phyloP scores from a whole-genome alignment of 805 yeast species.

The Nakazawaea ishiwadae region DNA sequence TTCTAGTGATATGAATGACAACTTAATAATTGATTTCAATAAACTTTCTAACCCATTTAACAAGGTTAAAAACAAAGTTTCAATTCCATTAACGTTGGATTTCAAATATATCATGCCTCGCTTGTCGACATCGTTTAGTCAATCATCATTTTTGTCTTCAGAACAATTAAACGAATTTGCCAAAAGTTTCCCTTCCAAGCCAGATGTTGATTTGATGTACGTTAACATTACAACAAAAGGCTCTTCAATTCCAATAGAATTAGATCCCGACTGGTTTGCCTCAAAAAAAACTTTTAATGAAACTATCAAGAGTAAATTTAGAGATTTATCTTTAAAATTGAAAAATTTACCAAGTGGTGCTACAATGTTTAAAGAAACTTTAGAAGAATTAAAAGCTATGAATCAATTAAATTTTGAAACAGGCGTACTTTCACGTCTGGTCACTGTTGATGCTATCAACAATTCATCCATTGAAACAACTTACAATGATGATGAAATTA shows the following conservation, averaged over 20 bases:
- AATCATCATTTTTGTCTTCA: too few species aligned
- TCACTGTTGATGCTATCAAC: conserved; percentile 20
- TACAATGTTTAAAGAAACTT: not conserved
- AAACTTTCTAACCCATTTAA: not conserved
- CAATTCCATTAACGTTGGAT: conserved; percentile 5
- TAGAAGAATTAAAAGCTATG: conserved; percentile 12
- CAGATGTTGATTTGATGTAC: conserved; percentile 31
- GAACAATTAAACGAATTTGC: not conserved
- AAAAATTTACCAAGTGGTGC: conserved; percentile 2
- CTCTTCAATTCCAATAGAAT: conserved; percentile 42
- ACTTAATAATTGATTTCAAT: conserved; percentile 19
- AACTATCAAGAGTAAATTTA: conserved; percentile 22
- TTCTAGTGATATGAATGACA: not conserved
- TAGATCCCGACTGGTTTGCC: conserved; percentile 26
- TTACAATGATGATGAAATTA: conserved; percentile 11
- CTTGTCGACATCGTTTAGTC: not conserved
- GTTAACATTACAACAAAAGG: conserved; percentile 49
- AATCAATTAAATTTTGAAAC: conserved; percentile 20
- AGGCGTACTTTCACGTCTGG: conserved; percentile 20
- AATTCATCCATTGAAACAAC: conserved; percentile 15
- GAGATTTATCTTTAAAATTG: conserved; percentile 6
- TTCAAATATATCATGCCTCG: conserved; percentile 6
- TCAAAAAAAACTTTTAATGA: conserved; percentile 20
- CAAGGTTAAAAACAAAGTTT: not conserved
- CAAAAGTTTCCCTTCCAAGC: conserved; percentile 1